Evolutionary conservation across 2,329 filamentous ascomycete species (phyloP).

Genomic region (Penicillium sp.): DNA sequence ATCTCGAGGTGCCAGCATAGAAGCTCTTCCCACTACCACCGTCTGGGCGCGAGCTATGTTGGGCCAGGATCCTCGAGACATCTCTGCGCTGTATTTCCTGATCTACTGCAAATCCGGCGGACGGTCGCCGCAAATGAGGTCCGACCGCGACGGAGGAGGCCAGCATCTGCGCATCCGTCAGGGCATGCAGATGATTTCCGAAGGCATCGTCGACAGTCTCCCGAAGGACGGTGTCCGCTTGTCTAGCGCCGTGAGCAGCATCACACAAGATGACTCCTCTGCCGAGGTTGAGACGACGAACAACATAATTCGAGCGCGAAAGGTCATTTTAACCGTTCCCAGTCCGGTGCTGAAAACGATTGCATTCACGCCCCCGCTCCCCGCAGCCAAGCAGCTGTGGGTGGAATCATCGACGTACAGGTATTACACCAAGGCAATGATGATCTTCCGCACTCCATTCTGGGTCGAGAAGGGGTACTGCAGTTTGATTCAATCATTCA

Average conservation of each 20-base stretch:
- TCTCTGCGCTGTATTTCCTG: slow-evolving; percentile 60
- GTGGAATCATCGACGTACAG: slow-evolving; percentile 47
- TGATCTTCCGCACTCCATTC: slow-evolving; percentile 49
- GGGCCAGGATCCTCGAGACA: slow-evolving; percentile 55
- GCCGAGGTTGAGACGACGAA: too few species aligned
- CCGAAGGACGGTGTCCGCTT: slow-evolving; percentile 24
- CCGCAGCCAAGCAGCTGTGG: slow-evolving; percentile 45
- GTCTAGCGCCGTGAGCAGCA: slow-evolving; percentile 13
- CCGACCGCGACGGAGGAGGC: slow-evolving; percentile 58
- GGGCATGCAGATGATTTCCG: slow-evolving; percentile 53
- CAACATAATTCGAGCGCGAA: slow-evolving; percentile 35
- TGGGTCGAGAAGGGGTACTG: slow-evolving; percentile 53
- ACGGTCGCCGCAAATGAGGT: slow-evolving; percentile 58
- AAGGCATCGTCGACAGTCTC: slow-evolving; percentile 43
- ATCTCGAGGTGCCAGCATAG: slow-evolving; percentile 34
- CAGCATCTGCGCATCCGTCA: slow-evolving; percentile 57
- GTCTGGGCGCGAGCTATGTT: slow-evolving; percentile 58
- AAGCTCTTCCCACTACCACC: slow-evolving; percentile 41
- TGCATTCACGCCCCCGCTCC: slow-evolving; percentile 54
- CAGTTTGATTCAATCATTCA: slow-evolving; percentile 52
- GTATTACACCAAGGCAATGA: slow-evolving; percentile 59
- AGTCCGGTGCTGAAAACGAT: slow-evolving; percentile 54
- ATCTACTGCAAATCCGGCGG: slow-evolving; percentile 60
- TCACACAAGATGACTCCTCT: slow-evolving; percentile 7
- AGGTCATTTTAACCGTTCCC: slow-evolving; percentile 57